phyloP scores from a whole-genome alignment of 2,329 filamentous ascomycete genomes.

The Talaromyces piceae region DNA sequence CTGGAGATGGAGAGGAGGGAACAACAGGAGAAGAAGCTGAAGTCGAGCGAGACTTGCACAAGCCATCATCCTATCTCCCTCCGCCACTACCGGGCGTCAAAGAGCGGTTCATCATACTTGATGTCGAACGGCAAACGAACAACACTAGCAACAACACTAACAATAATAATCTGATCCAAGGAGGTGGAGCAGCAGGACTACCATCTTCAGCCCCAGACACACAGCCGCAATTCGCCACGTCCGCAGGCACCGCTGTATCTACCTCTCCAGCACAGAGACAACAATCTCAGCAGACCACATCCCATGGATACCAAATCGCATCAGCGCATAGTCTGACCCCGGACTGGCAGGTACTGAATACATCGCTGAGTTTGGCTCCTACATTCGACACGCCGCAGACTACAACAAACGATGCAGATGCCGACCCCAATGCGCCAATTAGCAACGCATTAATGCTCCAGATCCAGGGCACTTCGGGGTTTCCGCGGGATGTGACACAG shows the following conservation, averaged over 20 bases:
- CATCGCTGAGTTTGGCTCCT: conserved; percentile 51
- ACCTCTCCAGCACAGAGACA: conserved; percentile 18
- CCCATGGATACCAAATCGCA: conserved; percentile 45
- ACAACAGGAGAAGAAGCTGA: conserved; percentile 5
- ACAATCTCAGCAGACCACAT: conserved; percentile 11
- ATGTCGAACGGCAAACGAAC: conserved; percentile 35
- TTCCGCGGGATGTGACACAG: conserved; percentile 17
- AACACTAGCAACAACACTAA: conserved; percentile 3
- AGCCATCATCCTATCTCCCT: conserved; percentile 34
- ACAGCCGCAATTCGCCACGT: conserved; percentile 11
- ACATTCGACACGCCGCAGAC: conserved; percentile 47
- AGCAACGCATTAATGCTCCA: conserved; percentile 42
- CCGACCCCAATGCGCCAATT: conserved; percentile 26
- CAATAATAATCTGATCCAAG: too few species aligned
- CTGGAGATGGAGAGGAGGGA: too few species aligned
- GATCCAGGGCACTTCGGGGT: conserved; percentile 35
- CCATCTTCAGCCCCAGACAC: conserved; percentile 14
- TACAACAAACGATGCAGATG: conserved; percentile 44
- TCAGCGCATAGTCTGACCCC: conserved; percentile 65
- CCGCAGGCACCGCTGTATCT: conserved; percentile 16
- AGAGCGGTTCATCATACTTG: conserved; percentile 52
- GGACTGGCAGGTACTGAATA: conserved; percentile 61
- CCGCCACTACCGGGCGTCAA: conserved; percentile 40
- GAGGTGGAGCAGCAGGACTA: too few species aligned
- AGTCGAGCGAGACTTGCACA: neutral